A percentile compares a stretch with the other conserved stretches of the same genome.
Conservation (phyloP, 345 rosid species). For the Carallia pectinifolia region DNA sequence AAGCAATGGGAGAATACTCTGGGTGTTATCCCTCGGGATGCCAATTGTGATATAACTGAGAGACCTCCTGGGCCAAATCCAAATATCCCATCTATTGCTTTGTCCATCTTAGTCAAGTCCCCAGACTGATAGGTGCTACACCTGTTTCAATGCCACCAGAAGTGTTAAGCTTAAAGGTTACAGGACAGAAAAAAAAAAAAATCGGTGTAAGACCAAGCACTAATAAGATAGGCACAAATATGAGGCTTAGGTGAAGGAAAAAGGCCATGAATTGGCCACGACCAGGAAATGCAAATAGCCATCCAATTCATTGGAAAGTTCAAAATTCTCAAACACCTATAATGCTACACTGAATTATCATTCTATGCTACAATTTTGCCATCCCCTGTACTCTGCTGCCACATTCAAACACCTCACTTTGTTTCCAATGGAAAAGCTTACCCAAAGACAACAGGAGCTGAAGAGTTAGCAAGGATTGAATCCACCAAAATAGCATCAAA, state of each 20-base stretch:
- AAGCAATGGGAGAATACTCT: conserved; percentile 34
- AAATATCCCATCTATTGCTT: conserved; percentile 37
- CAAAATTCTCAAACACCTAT: too few relatives aligned
- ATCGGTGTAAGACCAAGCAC: neutral
- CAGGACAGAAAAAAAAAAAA: conserved; percentile 3
- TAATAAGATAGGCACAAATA: too few relatives aligned
- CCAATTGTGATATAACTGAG: conserved; percentile 31
- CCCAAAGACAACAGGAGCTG: conserved; percentile 84
- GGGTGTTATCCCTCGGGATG: conserved; percentile 30
- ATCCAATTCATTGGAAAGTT: too few relatives aligned
- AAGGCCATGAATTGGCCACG: too few relatives aligned
- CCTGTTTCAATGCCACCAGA: conserved; percentile 26
- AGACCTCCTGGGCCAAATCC: conserved; percentile 39
- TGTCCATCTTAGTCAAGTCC: conserved; percentile 29
- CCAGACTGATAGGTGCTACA: conserved; percentile 35
- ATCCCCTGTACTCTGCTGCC: too few relatives aligned
- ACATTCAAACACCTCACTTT: neutral
- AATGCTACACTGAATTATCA: too few relatives aligned
- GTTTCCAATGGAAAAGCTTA: conserved; percentile 33
- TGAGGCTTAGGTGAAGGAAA: too few relatives aligned
- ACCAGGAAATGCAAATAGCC: too few relatives aligned
- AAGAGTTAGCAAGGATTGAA: conserved; percentile 68
- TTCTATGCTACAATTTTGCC: too few relatives aligned
- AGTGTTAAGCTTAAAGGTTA: too few relatives aligned
- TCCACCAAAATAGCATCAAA: conserved; percentile 71